Evolutionary conservation across 495 filamentous ascomycete genomes (phyloP).

Genomic region (Jackrogersella multiformis): DNA sequence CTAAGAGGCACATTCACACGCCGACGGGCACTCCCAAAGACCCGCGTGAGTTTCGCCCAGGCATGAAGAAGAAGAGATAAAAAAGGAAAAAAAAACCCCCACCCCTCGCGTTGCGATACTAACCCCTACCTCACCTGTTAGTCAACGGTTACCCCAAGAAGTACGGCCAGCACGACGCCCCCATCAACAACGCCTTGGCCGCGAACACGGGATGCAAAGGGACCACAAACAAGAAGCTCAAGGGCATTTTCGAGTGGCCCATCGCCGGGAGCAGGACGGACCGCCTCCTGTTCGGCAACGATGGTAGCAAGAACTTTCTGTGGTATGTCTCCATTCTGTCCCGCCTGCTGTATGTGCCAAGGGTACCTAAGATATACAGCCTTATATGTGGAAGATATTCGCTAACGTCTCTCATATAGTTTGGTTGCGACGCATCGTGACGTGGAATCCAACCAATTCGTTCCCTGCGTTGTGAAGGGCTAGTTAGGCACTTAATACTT

Average conservation of each 20-base stretch:
- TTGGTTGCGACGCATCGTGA: too few relatives aligned
- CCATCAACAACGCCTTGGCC: background rate
- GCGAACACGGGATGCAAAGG: background rate
- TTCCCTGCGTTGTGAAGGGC: too few relatives aligned
- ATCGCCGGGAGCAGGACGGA: background rate
- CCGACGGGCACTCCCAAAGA: background rate
- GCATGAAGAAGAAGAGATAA: too few relatives aligned
- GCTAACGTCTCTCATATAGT: too few relatives aligned
- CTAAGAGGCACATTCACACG: background rate
- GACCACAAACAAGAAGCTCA: background rate
- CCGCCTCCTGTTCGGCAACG: background rate
- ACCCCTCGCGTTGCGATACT: too few relatives aligned
- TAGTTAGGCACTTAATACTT: too few relatives aligned
- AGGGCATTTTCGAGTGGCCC: background rate
- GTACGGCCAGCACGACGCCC: background rate
- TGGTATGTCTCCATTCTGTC: background rate
- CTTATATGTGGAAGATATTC: too few relatives aligned
- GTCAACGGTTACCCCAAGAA: background rate
- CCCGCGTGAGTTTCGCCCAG: too few relatives aligned
- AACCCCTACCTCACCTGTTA: background rate
- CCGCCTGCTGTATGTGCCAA: too few relatives aligned
- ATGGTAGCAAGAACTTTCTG: background rate
- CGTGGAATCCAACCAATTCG: too few relatives aligned
- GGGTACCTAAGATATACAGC: too few relatives aligned
- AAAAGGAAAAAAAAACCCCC: too few relatives aligned